A percentile compares a stretch with the other conserved stretches of the same genome.
Evolutionary conservation across 257 asterid species (phyloP).

Genomic region (Paulownia fortunei): DNA sequence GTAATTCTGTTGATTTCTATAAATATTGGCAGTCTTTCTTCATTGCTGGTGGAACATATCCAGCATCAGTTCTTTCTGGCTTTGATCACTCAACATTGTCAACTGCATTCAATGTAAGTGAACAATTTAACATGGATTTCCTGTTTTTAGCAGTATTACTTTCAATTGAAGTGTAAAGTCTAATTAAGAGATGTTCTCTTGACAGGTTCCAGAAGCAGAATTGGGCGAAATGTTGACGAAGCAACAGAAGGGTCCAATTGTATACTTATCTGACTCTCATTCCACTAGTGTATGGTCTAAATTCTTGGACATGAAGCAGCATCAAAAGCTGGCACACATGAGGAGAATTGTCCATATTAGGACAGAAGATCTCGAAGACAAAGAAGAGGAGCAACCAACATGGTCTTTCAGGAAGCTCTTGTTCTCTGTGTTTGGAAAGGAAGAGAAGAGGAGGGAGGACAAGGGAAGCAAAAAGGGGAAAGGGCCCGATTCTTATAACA

Average conservation of each 20-base stretch:
- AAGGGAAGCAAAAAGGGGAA: slow-evolving; percentile 15
- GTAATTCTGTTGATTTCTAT: background rate
- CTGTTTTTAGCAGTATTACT: background rate
- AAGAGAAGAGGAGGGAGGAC: background rate
- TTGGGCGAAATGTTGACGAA: slow-evolving; percentile 41
- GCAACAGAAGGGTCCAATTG: slow-evolving; percentile 56
- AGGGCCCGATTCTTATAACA: slow-evolving; percentile 58
- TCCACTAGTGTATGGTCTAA: slow-evolving; percentile 52
- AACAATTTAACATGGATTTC: background rate
- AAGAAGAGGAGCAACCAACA: slow-evolving; percentile 27
- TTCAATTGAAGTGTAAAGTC: background rate
- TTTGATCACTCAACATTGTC: slow-evolving; percentile 59
- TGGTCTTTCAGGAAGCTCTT: slow-evolving; percentile 64
- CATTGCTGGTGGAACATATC: slow-evolving; percentile 72
- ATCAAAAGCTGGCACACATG: slow-evolving; percentile 46
- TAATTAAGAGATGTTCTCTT: background rate
- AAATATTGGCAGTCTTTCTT: slow-evolving; percentile 60
- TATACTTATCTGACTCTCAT: slow-evolving; percentile 39
- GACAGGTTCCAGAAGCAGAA: slow-evolving; percentile 56
- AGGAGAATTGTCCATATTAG: slow-evolving; percentile 45
- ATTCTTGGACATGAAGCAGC: slow-evolving; percentile 47
- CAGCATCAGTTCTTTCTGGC: slow-evolving; percentile 67
- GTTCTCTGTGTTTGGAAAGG: slow-evolving; percentile 41
- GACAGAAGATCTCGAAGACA: slow-evolving; percentile 2
- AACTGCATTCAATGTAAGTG: slow-evolving; percentile 66